Evolutionary conservation across 345 rosid genomes (phyloP).

Genomic region (Euclidium syriacum): DNA sequence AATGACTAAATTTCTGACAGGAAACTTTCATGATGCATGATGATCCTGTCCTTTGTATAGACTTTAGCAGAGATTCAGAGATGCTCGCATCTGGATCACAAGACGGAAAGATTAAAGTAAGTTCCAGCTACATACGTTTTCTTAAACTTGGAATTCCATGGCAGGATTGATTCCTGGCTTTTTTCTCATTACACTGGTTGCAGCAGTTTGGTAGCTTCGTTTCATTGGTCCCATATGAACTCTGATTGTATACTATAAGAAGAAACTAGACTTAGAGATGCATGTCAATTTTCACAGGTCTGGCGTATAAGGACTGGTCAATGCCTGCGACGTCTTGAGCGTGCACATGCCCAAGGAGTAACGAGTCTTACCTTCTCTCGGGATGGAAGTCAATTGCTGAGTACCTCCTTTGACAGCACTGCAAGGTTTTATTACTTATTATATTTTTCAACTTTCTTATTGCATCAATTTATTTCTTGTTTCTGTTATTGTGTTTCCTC

Average conservation of each 20-base stretch:
- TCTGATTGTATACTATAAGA: background rate
- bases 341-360: constrained; percentile 93
- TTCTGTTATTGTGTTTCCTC: background rate
- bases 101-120: constrained; percentile 96
- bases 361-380: constrained; percentile 91
- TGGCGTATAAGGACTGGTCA: constrained; percentile 96
- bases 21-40: constrained; percentile 99
- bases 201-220: background rate
- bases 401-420: constrained; percentile 89
- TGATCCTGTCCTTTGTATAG: constrained; percentile 90
- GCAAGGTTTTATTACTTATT: constrained; percentile 55
- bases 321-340: constrained; percentile 90
- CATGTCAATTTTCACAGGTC: constrained; percentile 47
- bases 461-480: background rate
- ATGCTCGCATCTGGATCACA: constrained; percentile 93
- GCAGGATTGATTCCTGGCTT: background rate
- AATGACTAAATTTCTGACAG: constrained; percentile 43
- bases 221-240: background rate
- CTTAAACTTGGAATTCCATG: background rate
- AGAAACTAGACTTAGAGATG: constrained; percentile 1
- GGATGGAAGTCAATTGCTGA: constrained; percentile 92
- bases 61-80: constrained; percentile 98
- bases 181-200: background rate
- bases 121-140: constrained; percentile 21
- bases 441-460: background rate